Percentiles rank a stretch among this genome's conserved stretches.
phyloP scores from a whole-genome alignment of 2,329 filamentous ascomycete genomes.

The Raffaelea albimanens region DNA sequence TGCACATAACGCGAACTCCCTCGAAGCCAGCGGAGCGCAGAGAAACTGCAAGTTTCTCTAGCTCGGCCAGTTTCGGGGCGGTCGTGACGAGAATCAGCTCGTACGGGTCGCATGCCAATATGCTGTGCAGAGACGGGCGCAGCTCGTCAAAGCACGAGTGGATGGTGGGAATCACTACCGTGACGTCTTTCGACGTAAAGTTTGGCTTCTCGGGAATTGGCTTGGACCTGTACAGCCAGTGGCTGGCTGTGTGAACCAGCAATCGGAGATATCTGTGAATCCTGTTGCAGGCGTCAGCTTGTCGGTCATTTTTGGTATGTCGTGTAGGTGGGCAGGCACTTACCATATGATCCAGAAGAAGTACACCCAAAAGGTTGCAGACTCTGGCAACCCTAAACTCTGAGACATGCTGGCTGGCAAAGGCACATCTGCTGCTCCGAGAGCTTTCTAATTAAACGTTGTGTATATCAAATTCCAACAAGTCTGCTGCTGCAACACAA shows the following conservation, averaged over 20 bases:
- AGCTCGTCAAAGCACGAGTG: conserved; percentile 80
- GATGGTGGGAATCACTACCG: conserved; percentile 88
- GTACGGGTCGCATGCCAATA: conserved; percentile 57
- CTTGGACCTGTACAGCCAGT: conserved; percentile 80
- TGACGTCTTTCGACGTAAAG: conserved; percentile 75
- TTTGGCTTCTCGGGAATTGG: conserved; percentile 73
- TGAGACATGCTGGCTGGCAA: conserved; percentile 5
- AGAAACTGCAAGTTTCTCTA: conserved; percentile 57
- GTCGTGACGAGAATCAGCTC: conserved; percentile 84
- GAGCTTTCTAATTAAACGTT: background rate
- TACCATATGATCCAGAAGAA: conserved; percentile 36
- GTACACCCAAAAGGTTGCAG: conserved; percentile 37
- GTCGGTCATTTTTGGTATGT: background rate
- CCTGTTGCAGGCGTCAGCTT: conserved; percentile 34
- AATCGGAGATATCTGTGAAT: conserved; percentile 80
- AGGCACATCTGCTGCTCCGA: background rate
- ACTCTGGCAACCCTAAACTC: conserved; percentile 24
- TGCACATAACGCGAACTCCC: conserved; percentile 64
- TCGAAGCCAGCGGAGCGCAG: conserved; percentile 32
- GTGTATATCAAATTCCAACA: too few species aligned
- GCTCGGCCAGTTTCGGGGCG: conserved; percentile 61
- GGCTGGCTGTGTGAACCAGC: conserved; percentile 74
- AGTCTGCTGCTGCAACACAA: too few species aligned
- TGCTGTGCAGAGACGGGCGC: conserved; percentile 69
- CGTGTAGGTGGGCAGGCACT: background rate